Evolutionary conservation across 176 grass and related monocot genomes (phyloP), one percentile per base, ranked within the genome.

Genomic region (Rhynchospora breviuscula): DNA sequence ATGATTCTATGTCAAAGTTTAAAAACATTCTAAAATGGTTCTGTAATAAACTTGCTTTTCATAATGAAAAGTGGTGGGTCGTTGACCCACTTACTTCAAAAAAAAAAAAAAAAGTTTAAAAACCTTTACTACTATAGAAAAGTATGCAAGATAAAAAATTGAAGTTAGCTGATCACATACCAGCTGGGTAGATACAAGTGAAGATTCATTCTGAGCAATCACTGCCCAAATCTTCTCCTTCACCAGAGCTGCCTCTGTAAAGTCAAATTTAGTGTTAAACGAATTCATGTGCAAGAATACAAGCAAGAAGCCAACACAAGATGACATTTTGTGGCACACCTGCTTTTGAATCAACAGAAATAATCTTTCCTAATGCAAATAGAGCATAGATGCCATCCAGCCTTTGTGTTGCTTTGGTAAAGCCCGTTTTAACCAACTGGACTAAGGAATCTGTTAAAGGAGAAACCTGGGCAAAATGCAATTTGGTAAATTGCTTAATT

Each of bases 321-420:
- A 54, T 54, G 31, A 43, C 17, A 54, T 88, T 67, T 82, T 10
- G 52, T 87, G 67, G 23, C 79, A 2, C 79, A 95, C 95, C 95
- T 95, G 91, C 87, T 95, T 95, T 98, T 67, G 89, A 85, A 88
- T 98, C 95, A 85, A 98, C 63, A 87, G 92, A 87, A 80, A 89
- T 88, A 90, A 94, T 82, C 84, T 89, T 98, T 40, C 80, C 88
- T 58, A 94, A 65, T 63, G 88, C 89, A 90, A 91, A 91, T 49
- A 98, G 85, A 76, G 92, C 90, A 86, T 95, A 98, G 78, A 98
- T 93, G 61, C 92, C 95, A 95, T 98, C 92, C 86, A 93, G 79
- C 59, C 90, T 89, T 89, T 98, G 95, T 82, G 92, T 95, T 91
- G 69, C 89, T 87, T 98, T 98, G 79, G 84, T 91, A 77, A 94